phyloP scores from a whole-genome alignment of 1,139 yeast species.

The Yamadazyma sp. region DNA sequence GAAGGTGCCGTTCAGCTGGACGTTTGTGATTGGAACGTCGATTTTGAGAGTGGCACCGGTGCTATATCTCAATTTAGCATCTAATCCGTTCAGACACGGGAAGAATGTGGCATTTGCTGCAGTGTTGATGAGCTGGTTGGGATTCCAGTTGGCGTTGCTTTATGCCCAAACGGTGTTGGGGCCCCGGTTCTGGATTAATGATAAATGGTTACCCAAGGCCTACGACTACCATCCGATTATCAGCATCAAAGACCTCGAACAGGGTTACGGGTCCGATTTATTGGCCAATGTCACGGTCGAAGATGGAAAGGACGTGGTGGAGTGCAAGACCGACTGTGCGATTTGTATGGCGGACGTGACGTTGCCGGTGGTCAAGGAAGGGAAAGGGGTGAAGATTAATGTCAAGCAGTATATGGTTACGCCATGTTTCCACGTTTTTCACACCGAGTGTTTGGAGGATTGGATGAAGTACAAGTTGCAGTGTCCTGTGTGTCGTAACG shows the following conservation, averaged over 20 bases:
- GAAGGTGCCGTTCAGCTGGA: constrained; percentile 66
- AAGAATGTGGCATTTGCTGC: constrained; percentile 51
- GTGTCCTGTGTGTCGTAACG: constrained; percentile 89
- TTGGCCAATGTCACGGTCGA: constrained; percentile 20
- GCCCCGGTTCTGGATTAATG: constrained; percentile 82
- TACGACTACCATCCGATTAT: constrained; percentile 79
- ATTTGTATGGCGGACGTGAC: constrained; percentile 83
- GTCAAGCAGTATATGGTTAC: constrained; percentile 75
- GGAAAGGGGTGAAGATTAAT: constrained; percentile 19
- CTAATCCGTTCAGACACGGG: constrained; percentile 53
- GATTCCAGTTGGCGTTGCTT: constrained; percentile 55
- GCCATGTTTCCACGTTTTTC: constrained; percentile 90
- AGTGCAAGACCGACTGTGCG: constrained; percentile 65
- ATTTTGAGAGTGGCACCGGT: constrained; percentile 64
- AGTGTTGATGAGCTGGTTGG: constrained; percentile 51
- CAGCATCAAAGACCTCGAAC: constrained; percentile 60
- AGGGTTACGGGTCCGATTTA: constrained; percentile 47
- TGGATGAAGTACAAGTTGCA: constrained; percentile 95
- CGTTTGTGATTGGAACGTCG: constrained; percentile 68
- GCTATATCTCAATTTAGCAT: constrained; percentile 53
- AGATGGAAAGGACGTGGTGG: constrained; percentile 24
- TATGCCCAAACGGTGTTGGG: constrained; percentile 68
- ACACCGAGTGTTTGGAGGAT: constrained; percentile 77
- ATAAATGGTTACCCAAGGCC: constrained; percentile 69
- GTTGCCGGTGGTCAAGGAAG: constrained; percentile 47